phyloP scores from a whole-genome alignment of 2,329 filamentous ascomycete genomes.

The Phialophora verrucosa region DNA sequence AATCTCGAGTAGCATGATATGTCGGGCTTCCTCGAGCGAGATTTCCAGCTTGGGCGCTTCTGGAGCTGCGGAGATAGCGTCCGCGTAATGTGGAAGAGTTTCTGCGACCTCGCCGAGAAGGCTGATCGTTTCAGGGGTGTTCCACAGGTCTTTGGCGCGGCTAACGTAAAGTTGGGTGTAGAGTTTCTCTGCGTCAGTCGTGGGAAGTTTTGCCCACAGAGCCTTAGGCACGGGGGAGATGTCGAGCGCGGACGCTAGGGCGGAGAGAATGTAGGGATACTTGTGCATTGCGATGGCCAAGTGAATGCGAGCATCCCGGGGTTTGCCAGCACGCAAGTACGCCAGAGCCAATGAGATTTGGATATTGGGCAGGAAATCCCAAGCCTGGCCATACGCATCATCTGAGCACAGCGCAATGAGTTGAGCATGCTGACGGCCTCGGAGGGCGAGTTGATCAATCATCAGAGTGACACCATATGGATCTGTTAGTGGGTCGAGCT shows the following conservation, averaged over 20 bases:
- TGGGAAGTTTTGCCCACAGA: constrained; percentile 79
- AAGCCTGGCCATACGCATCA: constrained; percentile 56
- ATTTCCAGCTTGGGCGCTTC: constrained; percentile 54
- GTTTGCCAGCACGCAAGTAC: constrained; percentile 71
- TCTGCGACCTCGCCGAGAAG: constrained; percentile 74
- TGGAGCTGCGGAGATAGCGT: constrained; percentile 46
- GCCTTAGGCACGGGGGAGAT: constrained; percentile 75
- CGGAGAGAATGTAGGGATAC: constrained; percentile 83
- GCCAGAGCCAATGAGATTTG: constrained; percentile 79
- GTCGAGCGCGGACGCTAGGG: constrained; percentile 79
- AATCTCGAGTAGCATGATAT: constrained; percentile 78
- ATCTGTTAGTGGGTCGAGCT: constrained; percentile 73
- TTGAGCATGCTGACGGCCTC: constrained; percentile 76
- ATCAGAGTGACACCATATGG: constrained; percentile 82
- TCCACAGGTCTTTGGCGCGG: constrained; percentile 83
- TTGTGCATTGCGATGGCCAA: constrained; percentile 71
- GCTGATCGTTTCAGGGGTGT: constrained; percentile 71
- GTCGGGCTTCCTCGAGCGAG: constrained; percentile 68
- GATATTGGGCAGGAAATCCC: constrained; percentile 69
- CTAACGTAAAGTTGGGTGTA: constrained; percentile 77
- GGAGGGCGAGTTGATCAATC: constrained; percentile 83
- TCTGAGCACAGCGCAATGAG: constrained; percentile 71
- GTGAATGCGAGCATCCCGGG: constrained; percentile 66
- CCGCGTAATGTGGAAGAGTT: constrained; percentile 55
- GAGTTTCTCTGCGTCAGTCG: constrained; percentile 69